A percentile compares a stretch with the other conserved stretches of the same genome.
Evolutionary conservation across 169 alveolate genomes (phyloP).

Genomic region (Babesia ovis): DNA sequence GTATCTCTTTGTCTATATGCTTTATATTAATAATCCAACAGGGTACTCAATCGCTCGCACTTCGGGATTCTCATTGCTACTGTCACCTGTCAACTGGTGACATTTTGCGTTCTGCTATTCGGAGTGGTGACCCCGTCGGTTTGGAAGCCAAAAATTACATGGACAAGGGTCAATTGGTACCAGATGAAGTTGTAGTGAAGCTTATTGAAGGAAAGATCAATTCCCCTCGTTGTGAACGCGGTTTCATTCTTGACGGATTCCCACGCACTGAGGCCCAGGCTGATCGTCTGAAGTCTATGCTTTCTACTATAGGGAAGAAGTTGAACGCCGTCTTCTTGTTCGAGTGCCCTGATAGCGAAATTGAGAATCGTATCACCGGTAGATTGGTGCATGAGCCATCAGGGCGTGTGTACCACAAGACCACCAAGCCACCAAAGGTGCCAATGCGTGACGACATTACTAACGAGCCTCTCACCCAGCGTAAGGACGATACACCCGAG

Average conservation of each 20-base stretch:
- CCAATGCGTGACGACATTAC: constrained; percentile 89
- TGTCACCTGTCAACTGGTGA: constrained; percentile 81
- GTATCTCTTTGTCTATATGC: not conserved
- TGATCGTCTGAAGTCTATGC: constrained; percentile 72
- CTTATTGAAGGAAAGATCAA: constrained; percentile 85
- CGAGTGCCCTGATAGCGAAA: constrained; percentile 85
- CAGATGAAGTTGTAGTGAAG: constrained; percentile 87
- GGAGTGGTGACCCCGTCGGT: constrained; percentile 49
- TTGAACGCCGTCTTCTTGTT: constrained; percentile 85
- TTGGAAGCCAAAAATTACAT: constrained; percentile 85
- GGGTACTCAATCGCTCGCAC: constrained; percentile 75
- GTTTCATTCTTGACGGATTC: constrained; percentile 93
- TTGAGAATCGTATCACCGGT: constrained; percentile 89
- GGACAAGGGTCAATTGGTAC: constrained; percentile 90
- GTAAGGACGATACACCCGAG: constrained; percentile 72
- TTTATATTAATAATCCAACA: not conserved
- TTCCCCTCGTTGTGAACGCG: constrained; percentile 86
- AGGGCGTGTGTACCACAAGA: constrained; percentile 92
- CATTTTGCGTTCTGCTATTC: constrained; percentile 52
- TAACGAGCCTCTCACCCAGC: constrained; percentile 60
- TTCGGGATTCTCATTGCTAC: constrained; percentile 75
- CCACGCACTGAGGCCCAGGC: constrained; percentile 93
- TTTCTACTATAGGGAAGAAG: constrained; percentile 62
- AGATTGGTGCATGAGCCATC: constrained; percentile 90
- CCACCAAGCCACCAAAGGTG: constrained; percentile 89